Base-by-base conservation (phyloP, 805 yeast genomes). In the Phaffomyces thermotolerans region DNA sequence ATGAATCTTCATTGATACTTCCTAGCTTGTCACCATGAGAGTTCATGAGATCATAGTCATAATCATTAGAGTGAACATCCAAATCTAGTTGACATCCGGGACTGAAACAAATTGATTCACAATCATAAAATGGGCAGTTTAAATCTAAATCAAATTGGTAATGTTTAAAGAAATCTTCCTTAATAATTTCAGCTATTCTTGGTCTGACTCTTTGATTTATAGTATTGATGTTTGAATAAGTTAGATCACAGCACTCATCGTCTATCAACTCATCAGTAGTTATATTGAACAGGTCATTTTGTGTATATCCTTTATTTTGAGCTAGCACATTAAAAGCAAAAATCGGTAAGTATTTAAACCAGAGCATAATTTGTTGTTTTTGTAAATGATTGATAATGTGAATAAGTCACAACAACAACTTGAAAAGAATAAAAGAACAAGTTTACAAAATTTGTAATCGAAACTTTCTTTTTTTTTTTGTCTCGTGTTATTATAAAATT, bases 121-220 rank as follows among this genome's bases (percentile, higher is more conserved):
- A 51, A 78, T 78, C 89, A 87, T 85, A 61, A 84, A 89, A 58
- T 24, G 95, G 91, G 63, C 99, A 58, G 63, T 79, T 87, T 45
- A 93, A 70, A 57, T 93, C 89, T 43, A 93, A 73, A 60, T 88
- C 81, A 69, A 87, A 93, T 41, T 56, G 58, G 40, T 52, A 54
- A 60, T 85, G 87, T 51, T 82, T 77, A 76, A 93, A 91, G 64
- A 86, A 93, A 52, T 90, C 88, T 32, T 87, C 79, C 36, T 72
- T 59, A 4, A 82, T 84, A 36, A 91, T 62, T 7, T 74, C 65
- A 15, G 69, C 57, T n/a, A 91, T 61, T 22, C 71, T 62, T 1
- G 83, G 81, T 40, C 82, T 66, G n/a, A 82, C 64, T 34, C 67
- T 60, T 3, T 49, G 40, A 59, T 83, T 82, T 24, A 78, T 64